Evolutionary conservation across 1,284 basidiomycete species (phyloP).

Genomic region (Puccinia horiana): DNA sequence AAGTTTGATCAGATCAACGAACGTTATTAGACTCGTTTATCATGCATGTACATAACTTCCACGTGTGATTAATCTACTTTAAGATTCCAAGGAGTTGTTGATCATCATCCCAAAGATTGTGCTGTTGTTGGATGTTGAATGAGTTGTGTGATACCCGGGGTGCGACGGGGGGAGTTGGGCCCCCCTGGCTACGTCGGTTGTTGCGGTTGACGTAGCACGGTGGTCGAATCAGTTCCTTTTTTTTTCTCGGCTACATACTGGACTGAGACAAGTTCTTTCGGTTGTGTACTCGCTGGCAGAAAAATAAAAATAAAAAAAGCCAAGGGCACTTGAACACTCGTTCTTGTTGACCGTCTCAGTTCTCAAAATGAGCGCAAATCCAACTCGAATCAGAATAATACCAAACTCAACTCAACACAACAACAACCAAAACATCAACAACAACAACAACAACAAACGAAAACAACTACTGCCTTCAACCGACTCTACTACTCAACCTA

Average conservation of each 20-base stretch:
- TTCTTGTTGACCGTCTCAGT: background rate
- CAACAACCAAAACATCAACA: background rate
- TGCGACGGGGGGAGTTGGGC: no score
- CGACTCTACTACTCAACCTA: background rate
- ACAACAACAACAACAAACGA: background rate
- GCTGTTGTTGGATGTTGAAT: no score
- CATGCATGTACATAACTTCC: no score
- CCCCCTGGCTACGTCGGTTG: background rate
- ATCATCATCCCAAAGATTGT: no score
- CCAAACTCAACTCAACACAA: background rate
- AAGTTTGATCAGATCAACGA: no score
- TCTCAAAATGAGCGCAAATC: background rate
- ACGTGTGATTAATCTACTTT: no score
- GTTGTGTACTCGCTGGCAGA: background rate
- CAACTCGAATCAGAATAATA: background rate
- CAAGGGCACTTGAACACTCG: no score
- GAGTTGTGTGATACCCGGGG: no score
- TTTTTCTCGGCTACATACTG: background rate
- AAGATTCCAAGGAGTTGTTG: no score
- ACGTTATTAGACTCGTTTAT: no score
- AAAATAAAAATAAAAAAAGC: background rate
- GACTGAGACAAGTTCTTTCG: no score
- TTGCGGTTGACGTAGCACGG: background rate
- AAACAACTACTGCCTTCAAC: background rate
- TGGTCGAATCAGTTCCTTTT: background rate